A percentile compares a stretch with the other conserved stretches of the same genome.
Evolutionary conservation across 371 early-diverging fungal species (phyloP).

Genomic region (Syncephalastrum sp.): DNA sequence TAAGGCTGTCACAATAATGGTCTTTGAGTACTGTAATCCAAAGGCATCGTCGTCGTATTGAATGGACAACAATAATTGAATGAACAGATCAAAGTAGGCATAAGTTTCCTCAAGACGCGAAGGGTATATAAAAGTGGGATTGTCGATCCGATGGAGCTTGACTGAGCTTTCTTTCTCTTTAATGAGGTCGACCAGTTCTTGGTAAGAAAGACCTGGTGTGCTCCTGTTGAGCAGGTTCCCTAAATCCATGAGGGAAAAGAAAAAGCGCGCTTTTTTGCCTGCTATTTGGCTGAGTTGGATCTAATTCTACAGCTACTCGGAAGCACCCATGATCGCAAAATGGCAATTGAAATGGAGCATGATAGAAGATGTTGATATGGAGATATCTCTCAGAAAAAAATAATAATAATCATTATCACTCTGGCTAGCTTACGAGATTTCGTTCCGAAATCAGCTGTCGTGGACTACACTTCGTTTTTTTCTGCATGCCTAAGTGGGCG

Average conservation of each 20-base stretch:
- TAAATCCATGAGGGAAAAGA: slow-evolving; percentile 31
- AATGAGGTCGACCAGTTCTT: slow-evolving; percentile 20
- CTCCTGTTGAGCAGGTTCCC: slow-evolving; percentile 33
- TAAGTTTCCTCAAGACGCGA: slow-evolving; percentile 17
- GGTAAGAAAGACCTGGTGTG: slow-evolving; percentile 14
- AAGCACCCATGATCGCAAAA: too few relatives aligned
- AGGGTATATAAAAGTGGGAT: slow-evolving; percentile 27
- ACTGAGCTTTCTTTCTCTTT: slow-evolving; percentile 12
- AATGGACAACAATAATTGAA: slow-evolving; percentile 32
- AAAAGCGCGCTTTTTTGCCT: not conserved
- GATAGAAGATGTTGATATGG: too few relatives aligned
- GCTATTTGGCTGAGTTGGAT: too few relatives aligned
- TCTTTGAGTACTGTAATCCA: slow-evolving; percentile 20
- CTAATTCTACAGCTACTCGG: too few relatives aligned
- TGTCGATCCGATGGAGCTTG: slow-evolving; percentile 24
- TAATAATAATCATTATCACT: too few relatives aligned
- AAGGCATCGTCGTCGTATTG: slow-evolving; percentile 25
- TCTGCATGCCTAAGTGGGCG: too few relatives aligned
- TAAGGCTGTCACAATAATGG: slow-evolving; percentile 26
- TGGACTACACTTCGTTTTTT: too few relatives aligned
- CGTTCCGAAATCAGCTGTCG: too few relatives aligned
- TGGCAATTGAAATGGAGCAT: too few relatives aligned
- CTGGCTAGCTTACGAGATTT: too few relatives aligned
- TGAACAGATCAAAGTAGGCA: slow-evolving; percentile 35
- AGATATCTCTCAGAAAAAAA: too few relatives aligned